Evolutionary conservation across 345 rosid genomes (phyloP).

Genomic region (Corymbia maculata): DNA sequence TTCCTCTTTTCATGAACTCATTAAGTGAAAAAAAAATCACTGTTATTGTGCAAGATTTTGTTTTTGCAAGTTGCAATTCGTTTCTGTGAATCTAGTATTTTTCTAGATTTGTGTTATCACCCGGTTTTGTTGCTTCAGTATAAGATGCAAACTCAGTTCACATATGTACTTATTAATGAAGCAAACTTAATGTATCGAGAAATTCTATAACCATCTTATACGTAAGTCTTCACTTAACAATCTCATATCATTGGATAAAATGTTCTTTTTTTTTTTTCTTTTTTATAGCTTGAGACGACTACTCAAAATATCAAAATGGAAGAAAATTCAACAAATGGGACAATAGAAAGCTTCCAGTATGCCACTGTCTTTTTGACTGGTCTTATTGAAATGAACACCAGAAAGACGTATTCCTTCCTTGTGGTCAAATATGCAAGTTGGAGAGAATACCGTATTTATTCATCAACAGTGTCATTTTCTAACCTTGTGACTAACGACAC

Average conservation of each 20-base stretch:
- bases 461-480: background rate
- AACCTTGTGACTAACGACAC: background rate
- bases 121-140: no score
- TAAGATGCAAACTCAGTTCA: background rate
- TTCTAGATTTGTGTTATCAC: no score
- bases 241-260: background rate
- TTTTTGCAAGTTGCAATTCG: fast-evolving
- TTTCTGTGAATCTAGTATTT: no score
- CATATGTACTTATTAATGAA: background rate
- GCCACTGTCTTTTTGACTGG: background rate
- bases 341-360: background rate
- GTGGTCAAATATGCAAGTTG: background rate
- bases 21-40: no score
- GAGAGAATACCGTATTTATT: background rate
- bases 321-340: background rate
- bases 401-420: background rate
- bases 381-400: background rate
- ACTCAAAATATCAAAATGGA: background rate
- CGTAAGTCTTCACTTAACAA: background rate
- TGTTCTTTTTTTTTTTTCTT: background rate
- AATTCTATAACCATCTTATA: background rate
- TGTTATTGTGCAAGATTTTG: no score
- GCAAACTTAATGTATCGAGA: background rate
- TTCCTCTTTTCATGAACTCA: background rate
- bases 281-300: background rate